A percentile compares a stretch with the other conserved stretches of the same genome.
These are phyloP conservation scores for Dimocarpus longan DNA, from an alignment of 345 rosid species.

Conservation along the genomic window DNA sequence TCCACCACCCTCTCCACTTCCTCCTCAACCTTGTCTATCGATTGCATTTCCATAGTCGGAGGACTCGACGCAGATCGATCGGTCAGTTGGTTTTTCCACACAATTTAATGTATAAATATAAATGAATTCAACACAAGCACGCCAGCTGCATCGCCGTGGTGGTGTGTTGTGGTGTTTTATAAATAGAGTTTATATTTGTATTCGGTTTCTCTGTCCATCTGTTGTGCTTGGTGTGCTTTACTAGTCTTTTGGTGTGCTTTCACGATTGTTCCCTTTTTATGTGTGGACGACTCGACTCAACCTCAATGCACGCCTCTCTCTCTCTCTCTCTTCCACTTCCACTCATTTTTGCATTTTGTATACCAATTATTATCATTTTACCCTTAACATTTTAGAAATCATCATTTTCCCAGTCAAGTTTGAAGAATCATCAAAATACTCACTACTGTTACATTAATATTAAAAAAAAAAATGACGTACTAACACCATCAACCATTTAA, in stretches of 20 bases:
- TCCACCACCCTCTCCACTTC: slow-evolving; percentile 68
- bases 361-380: no score
- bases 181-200: neutral
- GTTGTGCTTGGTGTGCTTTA: slow-evolving; percentile 8
- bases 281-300: neutral
- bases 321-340: neutral
- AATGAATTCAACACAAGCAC: neutral
- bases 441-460: no score
- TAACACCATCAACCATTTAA: no score
- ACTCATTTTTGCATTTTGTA: neutral
- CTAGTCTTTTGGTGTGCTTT: slow-evolving; percentile 8
- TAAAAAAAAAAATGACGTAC: no score
- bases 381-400: no score
- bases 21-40: slow-evolving; percentile 50
- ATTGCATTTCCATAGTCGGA: neutral
- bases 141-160: neutral
- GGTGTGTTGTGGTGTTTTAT: neutral
- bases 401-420: no score
- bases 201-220: neutral
- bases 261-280: no score
- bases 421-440: no score
- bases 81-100: no score
- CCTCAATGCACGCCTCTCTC: no score
- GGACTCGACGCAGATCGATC: neutral
- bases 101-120: no score